Base-by-base conservation (phyloP, 1,284 basidiomycete species). In the Mrakiaceae sp. region DNA sequence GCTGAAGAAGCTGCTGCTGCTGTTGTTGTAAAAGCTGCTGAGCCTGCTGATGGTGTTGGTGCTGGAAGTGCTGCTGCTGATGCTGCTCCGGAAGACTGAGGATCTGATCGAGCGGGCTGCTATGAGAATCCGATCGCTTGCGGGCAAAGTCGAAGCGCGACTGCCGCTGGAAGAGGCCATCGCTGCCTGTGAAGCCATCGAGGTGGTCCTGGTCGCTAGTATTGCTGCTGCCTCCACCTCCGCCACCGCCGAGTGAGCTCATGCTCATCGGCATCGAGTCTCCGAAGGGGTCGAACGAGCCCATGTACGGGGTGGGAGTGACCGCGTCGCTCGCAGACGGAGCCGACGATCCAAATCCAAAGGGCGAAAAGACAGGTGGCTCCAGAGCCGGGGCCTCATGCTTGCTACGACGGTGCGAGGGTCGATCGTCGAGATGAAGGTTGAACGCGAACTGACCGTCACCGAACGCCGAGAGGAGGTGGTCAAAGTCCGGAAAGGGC, bases 401-500 rank as follows among this genome's bases (percentile, higher is more conserved):
- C 56, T 47, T 48, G 40, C 8, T 47, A n/a, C 14, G 48, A 6
- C 46, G 58, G 5, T 14, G 5, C 9, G n/a, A 10, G 27, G 3
- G 54, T 10, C 40, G 11, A 14, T 64, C 56, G 10, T 64, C 58
- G 47, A 64, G 60, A 39, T 64, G 59, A 40, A 60, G 64, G 40
- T 48, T 57, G 54, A 61, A 57, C 8, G 48, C 55, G 50, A 61
- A 61, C 44, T 50, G 64, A 3, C 59, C 64, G 40, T 62, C 60
- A 16, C 60, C 64, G 47, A 66, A 62, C 51, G 63, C 47, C 42
- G 64, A 62, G 3, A 66, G 60, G 58, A 60, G 58, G 5, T 81
- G 82, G 68, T 91, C 88, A 68, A 91, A 85, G 71, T 91, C 89
- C n/a, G 89, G 89, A 80, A 90, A 92, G n/a, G 89, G 87, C 73